Base-by-base conservation (phyloP, 495 filamentous ascomycete genomes). In the Pyronema domesticum region DNA sequence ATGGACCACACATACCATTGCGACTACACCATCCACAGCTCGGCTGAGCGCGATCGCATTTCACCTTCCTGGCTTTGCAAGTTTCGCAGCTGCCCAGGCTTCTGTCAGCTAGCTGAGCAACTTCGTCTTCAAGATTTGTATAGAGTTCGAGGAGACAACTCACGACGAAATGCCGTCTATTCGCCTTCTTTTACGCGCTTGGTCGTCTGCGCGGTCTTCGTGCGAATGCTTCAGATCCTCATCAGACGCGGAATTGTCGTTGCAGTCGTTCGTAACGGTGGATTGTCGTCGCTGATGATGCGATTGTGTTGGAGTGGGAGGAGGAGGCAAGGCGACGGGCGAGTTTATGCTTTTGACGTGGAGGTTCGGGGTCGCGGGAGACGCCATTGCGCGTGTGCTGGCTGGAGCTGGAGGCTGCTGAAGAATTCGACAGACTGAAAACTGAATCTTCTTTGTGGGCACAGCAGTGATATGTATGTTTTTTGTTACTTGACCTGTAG, bases 11-110 rank as follows among this genome's bases (percentile, higher is more conserved):
- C 59, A 48, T 40, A 64, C 76, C 75, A 66, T 93, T 93, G 53
- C 85, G 79, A 59, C 73, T 73, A 63, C 87, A 94, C 86, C 87
- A 93, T 44, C 87, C 87, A 68, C 87, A 94, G 55, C 78, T 80
- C 7, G 87, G 87, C 55, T 88, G 85, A 8, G 80, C 76, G 18
- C 85, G 80, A 70, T 91, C 83, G 66, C 82, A 86, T 73, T 86
- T 86, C 46, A 86, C 82, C 73, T 79, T 58, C 76, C 81, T 1
- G 43, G 80, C 57, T 51, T 64, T 64, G 35, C 61, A 64, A 39
- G 60, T 64, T 47, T 64, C 61, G 37, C 61, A 64, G 17, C 61
- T 64, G 15, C 43, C 14, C 51, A 15, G 23, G 10, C 17, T 10
- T 19, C 18, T 19, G 45, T 47, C 45, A 47, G 45, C 23, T 5